Evolutionary conservation across 2,329 filamentous ascomycete species (phyloP), one percentile per base, ranked within the genome.

Genomic region (Alternaria hordeiaustralica): DNA sequence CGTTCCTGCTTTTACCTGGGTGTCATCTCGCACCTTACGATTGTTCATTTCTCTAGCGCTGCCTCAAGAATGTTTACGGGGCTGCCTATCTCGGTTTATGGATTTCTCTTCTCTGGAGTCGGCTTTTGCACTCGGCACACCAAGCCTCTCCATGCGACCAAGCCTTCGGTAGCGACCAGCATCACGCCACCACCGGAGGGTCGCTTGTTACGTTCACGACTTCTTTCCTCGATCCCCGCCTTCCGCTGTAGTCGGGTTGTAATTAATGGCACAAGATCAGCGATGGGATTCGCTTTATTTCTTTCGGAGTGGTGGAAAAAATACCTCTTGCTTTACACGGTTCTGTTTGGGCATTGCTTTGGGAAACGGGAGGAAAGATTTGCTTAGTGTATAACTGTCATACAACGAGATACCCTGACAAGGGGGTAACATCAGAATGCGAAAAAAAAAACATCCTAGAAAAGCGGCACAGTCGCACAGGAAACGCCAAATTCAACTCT

Each of bases 181-280:
- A 26, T 59, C 47, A 46, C 55, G 61, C 26, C 55, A 58, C 54
- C 59, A 45, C 46, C 50, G 55, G 58, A 69, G 64, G 58, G 63
- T 59, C 44, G 23, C 56, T 66, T 71, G 68, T 71, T 66, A 71
- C 55, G 61, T 69, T 71, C 65, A 75, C 69, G 71, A 77, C 62
- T 69, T 59, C 44, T 71, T 67, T 62, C 47, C 71, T 74, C 57
- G 62, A 73, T 70, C 62, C 55, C 64, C 63, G 66, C 71, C 69
- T 71, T 76, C 61, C 65, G 65, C 71, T 64, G 50, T 71, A 72
- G 61, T 68, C 69, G 74, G 67, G 64, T 72, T 78, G 75, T 79
- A 79, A 78, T 79, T 79, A 79, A 78, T 78, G 76, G 76, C 72
- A 77, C 74, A 71, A 71, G 72, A 73, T 72, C 66, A 66, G 72